Percentiles rank a stretch among this genome's conserved stretches.
phyloP scores from a whole-genome alignment of 371 early-diverging fungal genomes.

The Vairimorpha necatrix region DNA sequence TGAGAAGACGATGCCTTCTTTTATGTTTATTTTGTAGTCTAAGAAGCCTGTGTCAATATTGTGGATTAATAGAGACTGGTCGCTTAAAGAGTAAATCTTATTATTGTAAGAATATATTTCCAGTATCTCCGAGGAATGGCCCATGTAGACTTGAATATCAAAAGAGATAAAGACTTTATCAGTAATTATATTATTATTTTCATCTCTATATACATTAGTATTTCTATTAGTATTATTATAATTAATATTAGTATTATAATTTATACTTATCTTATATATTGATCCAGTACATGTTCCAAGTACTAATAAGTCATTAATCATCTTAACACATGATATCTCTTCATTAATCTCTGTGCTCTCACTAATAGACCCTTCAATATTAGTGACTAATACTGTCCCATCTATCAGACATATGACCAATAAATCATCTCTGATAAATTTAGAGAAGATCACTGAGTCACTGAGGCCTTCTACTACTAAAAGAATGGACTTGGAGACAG shows the following conservation, averaged over 20 bases:
- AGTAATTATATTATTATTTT: too few species aligned
- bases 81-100: slow-evolving; percentile 25
- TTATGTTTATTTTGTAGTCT: slow-evolving; percentile 7
- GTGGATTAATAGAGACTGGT: slow-evolving; percentile 2
- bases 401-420: slow-evolving; percentile 35
- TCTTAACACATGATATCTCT: slow-evolving; percentile 34
- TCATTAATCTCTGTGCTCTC: slow-evolving; percentile 26
- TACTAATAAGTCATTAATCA: slow-evolving; percentile 18
- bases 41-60: slow-evolving; percentile 12
- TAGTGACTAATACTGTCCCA: slow-evolving; percentile 37
- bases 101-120: slow-evolving; percentile 18
- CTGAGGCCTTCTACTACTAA: slow-evolving; percentile 21
- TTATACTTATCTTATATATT: slow-evolving; percentile 43
- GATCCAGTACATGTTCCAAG: slow-evolving; percentile 39
- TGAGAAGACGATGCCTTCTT: slow-evolving; percentile 3
- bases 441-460: slow-evolving; percentile 46
- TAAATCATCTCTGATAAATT: slow-evolving; percentile 19
- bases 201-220: too few species aligned
- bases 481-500: not conserved
- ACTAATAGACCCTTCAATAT: slow-evolving; percentile 2
- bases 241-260: not conserved
- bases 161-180: too few species aligned
- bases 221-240: too few species aligned
- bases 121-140: slow-evolving; percentile 32
- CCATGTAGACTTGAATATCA: slow-evolving; percentile 31